Evolutionary conservation across 2,329 filamentous ascomycete genomes (phyloP).

Genomic region (Dothistroma septosporum): DNA sequence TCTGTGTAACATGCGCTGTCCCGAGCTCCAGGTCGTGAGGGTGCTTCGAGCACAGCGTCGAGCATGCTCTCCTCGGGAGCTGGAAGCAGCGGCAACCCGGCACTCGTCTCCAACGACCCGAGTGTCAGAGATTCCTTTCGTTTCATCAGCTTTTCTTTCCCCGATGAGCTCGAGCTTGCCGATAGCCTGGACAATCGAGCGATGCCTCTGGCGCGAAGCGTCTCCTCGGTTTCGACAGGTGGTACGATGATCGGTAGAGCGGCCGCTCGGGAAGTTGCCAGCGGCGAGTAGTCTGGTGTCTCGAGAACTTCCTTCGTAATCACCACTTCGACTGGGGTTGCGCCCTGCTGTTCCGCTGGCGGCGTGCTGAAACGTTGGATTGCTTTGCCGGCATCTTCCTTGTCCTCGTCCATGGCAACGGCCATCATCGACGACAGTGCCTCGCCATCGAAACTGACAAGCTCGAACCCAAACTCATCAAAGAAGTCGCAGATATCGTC

Average conservation of each 20-base stretch:
- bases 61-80: slow-evolving; percentile 22
- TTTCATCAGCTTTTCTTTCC: not conserved
- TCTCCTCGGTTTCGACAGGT: slow-evolving; percentile 27
- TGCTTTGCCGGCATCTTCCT: slow-evolving; percentile 11
- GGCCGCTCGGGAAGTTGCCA: not conserved
- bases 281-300: slow-evolving; percentile 2
- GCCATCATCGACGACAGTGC: slow-evolving; percentile 11
- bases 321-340: slow-evolving; percentile 24
- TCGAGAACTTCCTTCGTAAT: slow-evolving; percentile 27
- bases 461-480: slow-evolving; percentile 37
- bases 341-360: slow-evolving; percentile 15
- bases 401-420: slow-evolving; percentile 15
- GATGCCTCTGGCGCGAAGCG: slow-evolving; percentile 28
- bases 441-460: slow-evolving; percentile 27
- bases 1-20: slow-evolving; percentile 4
- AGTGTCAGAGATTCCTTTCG: slow-evolving; percentile 8
- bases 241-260: slow-evolving; percentile 9
- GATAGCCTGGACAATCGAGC: slow-evolving; percentile 25
- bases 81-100: slow-evolving; percentile 17
- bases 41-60: slow-evolving; percentile 12
- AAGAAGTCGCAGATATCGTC: slow-evolving; percentile 44
- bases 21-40: not conserved
- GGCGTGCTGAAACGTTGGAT: slow-evolving; percentile 27
- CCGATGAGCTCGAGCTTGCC: slow-evolving; percentile 9
- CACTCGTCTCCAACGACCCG: not conserved